Percentiles rank a stretch among this genome's conserved stretches.
Evolutionary conservation across 352 stramenopile genomes (phyloP).

Genomic region (Pythium aphanidermatum): DNA sequence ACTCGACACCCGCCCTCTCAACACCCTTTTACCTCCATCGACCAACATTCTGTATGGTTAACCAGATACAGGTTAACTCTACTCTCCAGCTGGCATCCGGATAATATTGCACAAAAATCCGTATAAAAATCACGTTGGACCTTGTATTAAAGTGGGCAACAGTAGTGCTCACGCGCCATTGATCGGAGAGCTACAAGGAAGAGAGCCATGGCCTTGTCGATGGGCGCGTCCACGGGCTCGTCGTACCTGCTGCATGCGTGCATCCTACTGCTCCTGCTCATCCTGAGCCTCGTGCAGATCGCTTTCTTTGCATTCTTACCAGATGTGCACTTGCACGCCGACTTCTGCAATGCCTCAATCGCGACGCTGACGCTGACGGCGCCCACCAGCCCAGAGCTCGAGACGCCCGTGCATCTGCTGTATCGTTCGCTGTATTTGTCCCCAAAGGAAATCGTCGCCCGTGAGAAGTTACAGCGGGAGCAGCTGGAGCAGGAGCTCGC

Average conservation of each 20-base stretch:
- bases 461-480: conserved; percentile 37
- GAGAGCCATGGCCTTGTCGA: conserved; percentile 8
- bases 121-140: too few relatives aligned
- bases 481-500: conserved; percentile 25
- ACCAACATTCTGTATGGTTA: conserved; percentile 4
- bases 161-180: background rate
- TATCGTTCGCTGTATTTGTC: conserved; percentile 78
- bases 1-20: too few relatives aligned
- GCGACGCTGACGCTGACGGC: conserved; percentile 32
- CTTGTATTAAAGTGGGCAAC: background rate
- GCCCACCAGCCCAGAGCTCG: conserved; percentile 41
- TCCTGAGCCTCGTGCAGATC: conserved; percentile 64
- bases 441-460: conserved; percentile 39
- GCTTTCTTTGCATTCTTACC: conserved; percentile 69
- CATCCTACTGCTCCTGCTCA: conserved; percentile 68
- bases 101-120: too few relatives aligned
- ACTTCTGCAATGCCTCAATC: conserved; percentile 56
- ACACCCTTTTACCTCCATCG: conserved; percentile 3
- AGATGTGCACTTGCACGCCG: conserved; percentile 48
- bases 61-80: background rate
- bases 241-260: conserved; percentile 63
- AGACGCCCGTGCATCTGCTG: conserved; percentile 56
- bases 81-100: too few relatives aligned
- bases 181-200: conserved; percentile 7
- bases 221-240: conserved; percentile 38